phyloP scores from a whole-genome alignment of 306 rosid genomes.

The Erythrophleum fordii region DNA sequence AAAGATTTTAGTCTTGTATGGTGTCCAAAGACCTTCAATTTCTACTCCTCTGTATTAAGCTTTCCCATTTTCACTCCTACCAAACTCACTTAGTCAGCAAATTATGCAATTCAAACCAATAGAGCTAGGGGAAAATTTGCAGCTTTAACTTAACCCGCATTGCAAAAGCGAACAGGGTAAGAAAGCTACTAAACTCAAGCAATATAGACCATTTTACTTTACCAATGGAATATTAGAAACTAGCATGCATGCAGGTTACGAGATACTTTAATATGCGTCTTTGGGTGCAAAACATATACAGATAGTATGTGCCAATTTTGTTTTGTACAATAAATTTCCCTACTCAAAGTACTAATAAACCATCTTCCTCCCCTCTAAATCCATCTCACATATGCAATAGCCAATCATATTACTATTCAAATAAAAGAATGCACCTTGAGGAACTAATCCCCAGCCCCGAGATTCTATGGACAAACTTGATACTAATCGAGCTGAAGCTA shows the following conservation, averaged over 20 bases:
- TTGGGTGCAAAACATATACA: no score
- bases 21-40: not conserved
- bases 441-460: constrained; percentile 67
- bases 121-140: not conserved
- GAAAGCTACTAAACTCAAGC: not conserved
- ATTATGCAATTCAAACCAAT: not conserved
- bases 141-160: not conserved
- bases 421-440: constrained; percentile 57
- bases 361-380: not conserved
- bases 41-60: not conserved
- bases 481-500: constrained; percentile 64
- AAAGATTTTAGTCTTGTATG: no score
- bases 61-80: not conserved
- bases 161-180: no score
- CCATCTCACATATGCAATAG: not conserved
- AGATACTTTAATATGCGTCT: no score
- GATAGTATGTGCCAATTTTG: no score
- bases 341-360: no score
- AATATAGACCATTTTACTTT: not conserved
- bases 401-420: not conserved
- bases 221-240: not conserved
- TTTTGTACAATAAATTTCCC: no score
- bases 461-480: constrained; percentile 62
- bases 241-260: no score
- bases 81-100: not conserved